Evolutionary conservation across 441 rosid species (phyloP), one percentile per base, ranked within the genome.

Genomic region (Jatropha multifida): DNA sequence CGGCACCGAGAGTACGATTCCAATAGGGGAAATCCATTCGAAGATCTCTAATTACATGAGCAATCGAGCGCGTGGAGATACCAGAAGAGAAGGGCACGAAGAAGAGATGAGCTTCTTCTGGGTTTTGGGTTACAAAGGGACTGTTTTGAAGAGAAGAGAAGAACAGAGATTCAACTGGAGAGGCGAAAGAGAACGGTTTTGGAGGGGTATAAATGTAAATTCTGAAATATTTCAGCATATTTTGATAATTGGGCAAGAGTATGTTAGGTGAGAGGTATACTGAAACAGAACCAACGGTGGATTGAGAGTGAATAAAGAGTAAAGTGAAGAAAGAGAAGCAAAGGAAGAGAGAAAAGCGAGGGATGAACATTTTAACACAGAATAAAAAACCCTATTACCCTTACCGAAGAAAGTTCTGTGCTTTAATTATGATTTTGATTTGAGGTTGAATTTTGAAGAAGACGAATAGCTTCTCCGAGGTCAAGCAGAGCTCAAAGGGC

Each of bases 1-100:
- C 92, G 74, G 92, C 86, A 11, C 92, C 92, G 27, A 88, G 90
- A 4, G 90, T 85, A 13, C 92, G 87, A 68, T 88, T 87, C 92
- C 92, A 88, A 85, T 77, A 87, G 38, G 89, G 83, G 59, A 80
- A 79, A 38, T 77, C 75, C 48, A 73, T 44, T 14, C 86, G 84
- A 55, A 85, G 77, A 52, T 63, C 73, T 3, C 72, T 60, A 38
- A 87, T 68, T 3, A 87, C 75, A 17, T 76, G 79, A 10, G 87
- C 80, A 15, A 76, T 32, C 38, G 84, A 62, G 32, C 87, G 89
- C 7, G 76, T 23, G 59, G 92, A 74, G 52, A 71, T 27, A 23
- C n/a, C 51, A 65, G 88, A 73, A 74, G 81, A 7, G 77, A 83
- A 79, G n/a, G 92, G 90, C 69, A 87, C 74, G 81, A 88, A 83